Base-by-base conservation (phyloP, 139 green algal genomes). In the Nannochloris sp. region DNA sequence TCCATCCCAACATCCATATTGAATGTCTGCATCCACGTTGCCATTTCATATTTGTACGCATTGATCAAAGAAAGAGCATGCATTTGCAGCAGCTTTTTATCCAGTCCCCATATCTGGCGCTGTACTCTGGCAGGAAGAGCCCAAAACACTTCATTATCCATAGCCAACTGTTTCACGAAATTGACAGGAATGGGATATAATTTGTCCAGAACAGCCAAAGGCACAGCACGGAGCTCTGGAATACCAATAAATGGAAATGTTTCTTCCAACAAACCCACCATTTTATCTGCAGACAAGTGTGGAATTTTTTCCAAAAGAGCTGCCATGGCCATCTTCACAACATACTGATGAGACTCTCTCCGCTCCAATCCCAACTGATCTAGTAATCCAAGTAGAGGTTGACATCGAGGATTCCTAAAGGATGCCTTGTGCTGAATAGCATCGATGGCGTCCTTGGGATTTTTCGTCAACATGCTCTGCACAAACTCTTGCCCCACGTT, bases 41-140 rank as follows among this genome's bases (percentile, higher is more conserved):
- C 78, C 2, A 72, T 53, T 58, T 90, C 83, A 29, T 83, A 82
- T 59, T 81, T 81, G 74, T 87, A 92, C 1, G 76, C 71, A n/a
- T 62, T 67, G n/a, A 94, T 75, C 25, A 78, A 70, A 16, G 81
- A 72, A 59, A 87, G 57, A 2, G 83, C 86, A 48, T 91, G 81
- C 12, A 75, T 48, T 72, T 88, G 82, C 24, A 94, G 76, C 63
- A 91, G 73, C 64, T 85, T 88, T 61, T 82, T 87, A 79, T 94
- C 87, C 66, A 88, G 83, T 75, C 93, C 87, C 74, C 80, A 93
- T 27, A 90, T 86, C 76, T 90, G 83, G 4, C 81, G 71, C 78
- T 91, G 78, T 44, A 93, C 85, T 10, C 72, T 62, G 7, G 60
- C 43, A 6, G 85, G 83, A 57, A 90, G 80, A 25, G 85, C 77